A percentile compares a stretch with the other conserved stretches of the same genome.
These are phyloP conservation scores for Candida quercuum DNA, from an alignment of 805 yeast species.

Conservation along the genomic window DNA sequence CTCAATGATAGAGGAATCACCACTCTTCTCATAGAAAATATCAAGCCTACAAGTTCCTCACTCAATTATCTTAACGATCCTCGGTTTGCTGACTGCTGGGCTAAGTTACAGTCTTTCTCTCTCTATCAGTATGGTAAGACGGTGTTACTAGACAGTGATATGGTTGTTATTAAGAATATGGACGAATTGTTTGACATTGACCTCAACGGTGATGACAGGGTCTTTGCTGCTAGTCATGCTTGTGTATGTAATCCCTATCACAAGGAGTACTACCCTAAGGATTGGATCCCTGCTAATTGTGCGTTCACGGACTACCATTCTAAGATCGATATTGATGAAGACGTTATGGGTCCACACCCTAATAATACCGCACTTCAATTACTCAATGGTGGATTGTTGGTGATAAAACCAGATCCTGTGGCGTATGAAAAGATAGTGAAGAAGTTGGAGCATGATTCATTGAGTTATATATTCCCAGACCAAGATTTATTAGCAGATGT, in stretches of 20 bases:
- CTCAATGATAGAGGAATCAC: conserved; percentile 36
- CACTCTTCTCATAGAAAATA: conserved; percentile 34
- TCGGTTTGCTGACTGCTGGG: conserved; percentile 57
- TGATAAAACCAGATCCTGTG: conserved; percentile 38
- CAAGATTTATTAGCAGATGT: conserved; percentile 53
- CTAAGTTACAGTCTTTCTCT: conserved; percentile 51
- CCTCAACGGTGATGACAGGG: conserved; percentile 27
- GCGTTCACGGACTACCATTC: conserved; percentile 36
- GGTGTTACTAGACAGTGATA: conserved; percentile 53
- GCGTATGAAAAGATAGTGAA: conserved; percentile 35
- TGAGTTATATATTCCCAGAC: conserved; percentile 50
- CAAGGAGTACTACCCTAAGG: conserved; percentile 45
- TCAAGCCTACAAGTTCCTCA: conserved; percentile 38
- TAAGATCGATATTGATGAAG: conserved; percentile 15
- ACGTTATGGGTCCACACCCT: conserved; percentile 34
- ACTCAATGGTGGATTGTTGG: conserved; percentile 56
- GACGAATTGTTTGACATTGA: conserved; percentile 51
- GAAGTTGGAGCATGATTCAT: conserved; percentile 33
- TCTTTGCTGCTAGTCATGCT: conserved; percentile 56
- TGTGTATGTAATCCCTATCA: conserved; percentile 57
- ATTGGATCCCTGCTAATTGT: conserved; percentile 49
- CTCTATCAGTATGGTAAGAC: conserved; percentile 46
- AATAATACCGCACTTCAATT: conserved; percentile 36
- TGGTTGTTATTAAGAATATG: conserved; percentile 52
- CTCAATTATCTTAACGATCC: conserved; percentile 42